Evolutionary conservation across 441 rosid genomes (phyloP).

Genomic region (Erysimum pusillum): DNA sequence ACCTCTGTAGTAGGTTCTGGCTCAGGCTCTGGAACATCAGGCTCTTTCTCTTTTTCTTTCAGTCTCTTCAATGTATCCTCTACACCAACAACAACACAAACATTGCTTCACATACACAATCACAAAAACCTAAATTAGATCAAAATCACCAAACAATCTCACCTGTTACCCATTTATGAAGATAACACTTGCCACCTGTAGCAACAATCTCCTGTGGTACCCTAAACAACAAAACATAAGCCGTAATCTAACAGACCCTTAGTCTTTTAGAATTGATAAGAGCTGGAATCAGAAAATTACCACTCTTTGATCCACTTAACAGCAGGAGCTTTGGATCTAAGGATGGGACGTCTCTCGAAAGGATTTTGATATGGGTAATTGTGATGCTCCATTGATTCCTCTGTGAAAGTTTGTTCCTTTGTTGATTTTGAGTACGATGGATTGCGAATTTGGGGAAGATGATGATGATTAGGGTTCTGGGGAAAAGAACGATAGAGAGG

Average conservation of each 20-base stretch:
- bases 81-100: conserved; percentile 35
- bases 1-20: conserved; percentile 97
- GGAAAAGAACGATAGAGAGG: neutral
- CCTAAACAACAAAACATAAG: conserved; percentile 50
- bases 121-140: neutral
- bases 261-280: neutral
- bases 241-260: neutral
- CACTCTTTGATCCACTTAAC: conserved; percentile 87
- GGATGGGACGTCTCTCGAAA: conserved; percentile 79
- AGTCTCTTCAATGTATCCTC: conserved; percentile 74
- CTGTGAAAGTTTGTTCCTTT: too few relatives aligned
- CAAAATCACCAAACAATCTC: neutral
- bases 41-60: conserved; percentile 75
- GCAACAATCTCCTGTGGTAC: conserved; percentile 96
- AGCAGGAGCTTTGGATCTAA: conserved; percentile 74
- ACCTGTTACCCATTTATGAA: conserved; percentile 93
- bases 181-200: conserved; percentile 89
- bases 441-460: neutral
- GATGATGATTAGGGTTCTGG: conserved; percentile 24
- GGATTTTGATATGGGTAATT: conserved; percentile 52
- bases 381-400: conserved; percentile 39
- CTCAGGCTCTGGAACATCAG: conserved; percentile 78
- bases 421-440: neutral
- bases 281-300: conserved; percentile 47
- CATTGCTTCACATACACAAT: neutral